A percentile compares a stretch with the other conserved stretches of the same genome.
Conservation (phyloP, 2,329 filamentous ascomycete species). For the Cladosporium sp. region DNA sequence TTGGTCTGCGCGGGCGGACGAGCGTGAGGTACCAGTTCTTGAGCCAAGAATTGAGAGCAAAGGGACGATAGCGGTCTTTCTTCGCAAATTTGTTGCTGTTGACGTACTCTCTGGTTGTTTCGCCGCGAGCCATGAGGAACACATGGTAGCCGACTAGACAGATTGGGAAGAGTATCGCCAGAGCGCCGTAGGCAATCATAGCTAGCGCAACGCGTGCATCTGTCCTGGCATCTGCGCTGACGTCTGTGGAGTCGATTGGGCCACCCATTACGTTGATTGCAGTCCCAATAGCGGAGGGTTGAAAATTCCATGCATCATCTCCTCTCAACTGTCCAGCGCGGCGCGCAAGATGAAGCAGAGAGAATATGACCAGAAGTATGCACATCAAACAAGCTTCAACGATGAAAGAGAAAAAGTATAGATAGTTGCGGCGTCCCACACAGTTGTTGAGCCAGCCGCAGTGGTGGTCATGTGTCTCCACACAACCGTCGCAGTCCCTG, state of each 20-base stretch:
- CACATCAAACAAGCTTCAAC: conserved; percentile 74
- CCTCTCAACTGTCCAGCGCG: conserved; percentile 54
- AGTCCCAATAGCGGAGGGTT: conserved; percentile 63
- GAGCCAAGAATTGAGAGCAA: conserved; percentile 69
- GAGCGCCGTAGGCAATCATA: conserved; percentile 77
- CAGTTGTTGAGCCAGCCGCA: conserved; percentile 99
- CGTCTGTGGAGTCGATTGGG: background rate
- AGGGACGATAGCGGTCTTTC: conserved; percentile 86
- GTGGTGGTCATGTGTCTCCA: conserved; percentile 96
- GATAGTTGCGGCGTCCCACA: conserved; percentile 93
- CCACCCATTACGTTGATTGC: conserved; percentile 49
- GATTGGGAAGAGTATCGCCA: conserved; percentile 76
- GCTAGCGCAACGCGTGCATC: conserved; percentile 59
- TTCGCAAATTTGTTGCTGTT: conserved; percentile 95
- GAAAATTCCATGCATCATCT: conserved; percentile 45
- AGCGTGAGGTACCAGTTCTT: conserved; percentile 63
- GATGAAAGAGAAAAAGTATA: conserved; percentile 95
- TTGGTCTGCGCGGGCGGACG: conserved; percentile 13
- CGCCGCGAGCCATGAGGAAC: conserved; percentile 84
- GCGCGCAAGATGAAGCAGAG: conserved; percentile 75
- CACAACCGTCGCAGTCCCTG: conserved; percentile 92
- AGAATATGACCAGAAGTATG: conserved; percentile 73
- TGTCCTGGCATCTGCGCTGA: background rate
- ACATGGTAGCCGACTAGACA: conserved; percentile 86
- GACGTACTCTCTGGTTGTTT: conserved; percentile 94